A percentile compares a stretch with the other conserved stretches of the same genome.
Conservation (phyloP, 768 basidiomycete genomes). For the Termitomyces sp. region DNA sequence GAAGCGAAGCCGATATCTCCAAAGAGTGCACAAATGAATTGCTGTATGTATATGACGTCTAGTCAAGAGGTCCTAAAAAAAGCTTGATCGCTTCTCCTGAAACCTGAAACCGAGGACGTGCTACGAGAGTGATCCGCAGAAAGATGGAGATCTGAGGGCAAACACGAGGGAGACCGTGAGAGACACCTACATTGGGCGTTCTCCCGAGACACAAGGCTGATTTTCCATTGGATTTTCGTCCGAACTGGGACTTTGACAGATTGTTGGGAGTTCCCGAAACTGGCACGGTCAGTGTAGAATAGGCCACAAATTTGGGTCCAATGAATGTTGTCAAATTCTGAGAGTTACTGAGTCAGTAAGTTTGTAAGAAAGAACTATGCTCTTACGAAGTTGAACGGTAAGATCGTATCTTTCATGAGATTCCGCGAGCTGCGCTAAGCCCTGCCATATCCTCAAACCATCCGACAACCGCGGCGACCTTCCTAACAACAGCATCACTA, state of each 20-base stretch:
- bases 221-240: too few relatives aligned
- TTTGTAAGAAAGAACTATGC: background rate
- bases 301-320: background rate
- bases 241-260: background rate
- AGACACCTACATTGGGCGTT: background rate
- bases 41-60: background rate
- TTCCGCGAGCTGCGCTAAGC: conserved; percentile 17
- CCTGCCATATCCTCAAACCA: conserved; percentile 81
- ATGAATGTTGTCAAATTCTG: background rate
- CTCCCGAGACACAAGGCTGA: background rate
- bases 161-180: background rate
- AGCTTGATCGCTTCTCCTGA: background rate
- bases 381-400: background rate
- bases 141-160: background rate
- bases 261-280: background rate
- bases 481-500: conserved; percentile 64
- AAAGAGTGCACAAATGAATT: background rate
- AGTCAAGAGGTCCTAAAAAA: background rate
- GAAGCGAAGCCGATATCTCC: conserved; percentile 9
- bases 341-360: background rate
- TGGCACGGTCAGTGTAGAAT: background rate
- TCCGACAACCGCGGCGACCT: conserved; percentile 54
- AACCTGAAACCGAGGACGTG: background rate
- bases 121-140: background rate
- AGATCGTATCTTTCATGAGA: background rate